Conservation (phyloP, 495 filamentous ascomycete genomes). For the Filosporella fistucella region DNA sequence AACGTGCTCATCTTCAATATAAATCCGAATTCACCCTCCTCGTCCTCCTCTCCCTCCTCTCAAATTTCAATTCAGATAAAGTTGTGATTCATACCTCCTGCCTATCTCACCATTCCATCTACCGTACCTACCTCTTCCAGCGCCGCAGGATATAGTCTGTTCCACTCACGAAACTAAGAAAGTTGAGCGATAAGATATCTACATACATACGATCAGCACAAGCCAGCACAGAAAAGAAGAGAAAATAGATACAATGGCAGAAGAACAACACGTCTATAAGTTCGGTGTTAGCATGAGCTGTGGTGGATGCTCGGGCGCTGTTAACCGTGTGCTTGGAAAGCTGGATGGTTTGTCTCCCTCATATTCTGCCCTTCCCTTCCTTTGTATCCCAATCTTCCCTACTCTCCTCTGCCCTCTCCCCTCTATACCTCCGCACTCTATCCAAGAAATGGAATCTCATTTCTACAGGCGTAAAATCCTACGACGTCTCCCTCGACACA, state of each 20-base stretch:
- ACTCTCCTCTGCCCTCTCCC: background rate
- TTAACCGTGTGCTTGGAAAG: constrained; percentile 93
- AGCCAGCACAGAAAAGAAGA: no score
- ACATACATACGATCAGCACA: no score
- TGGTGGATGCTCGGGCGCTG: constrained; percentile 58
- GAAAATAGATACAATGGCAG: background rate
- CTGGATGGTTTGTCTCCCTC: constrained; percentile 64
- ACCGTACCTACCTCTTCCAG: no score
- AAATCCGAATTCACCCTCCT: no score
- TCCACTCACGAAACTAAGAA: no score
- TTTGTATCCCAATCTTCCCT: constrained; percentile 2
- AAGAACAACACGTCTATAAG: constrained; percentile 48
- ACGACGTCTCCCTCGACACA: constrained; percentile 78
- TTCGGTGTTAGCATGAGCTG: constrained; percentile 66
- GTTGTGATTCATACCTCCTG: no score
- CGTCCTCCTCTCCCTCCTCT: no score
- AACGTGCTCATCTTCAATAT: no score
- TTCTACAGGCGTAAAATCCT: constrained; percentile 71
- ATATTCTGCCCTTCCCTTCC: constrained; percentile 4
- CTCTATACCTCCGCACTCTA: background rate
- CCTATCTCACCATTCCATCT: no score
- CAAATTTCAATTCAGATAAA: no score
- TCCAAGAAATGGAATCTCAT: background rate
- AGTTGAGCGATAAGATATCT: no score
- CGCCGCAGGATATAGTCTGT: no score